Base-by-base conservation (phyloP, 2,329 filamentous ascomycete species). In the Pseudogymnoascus sp. region DNA sequence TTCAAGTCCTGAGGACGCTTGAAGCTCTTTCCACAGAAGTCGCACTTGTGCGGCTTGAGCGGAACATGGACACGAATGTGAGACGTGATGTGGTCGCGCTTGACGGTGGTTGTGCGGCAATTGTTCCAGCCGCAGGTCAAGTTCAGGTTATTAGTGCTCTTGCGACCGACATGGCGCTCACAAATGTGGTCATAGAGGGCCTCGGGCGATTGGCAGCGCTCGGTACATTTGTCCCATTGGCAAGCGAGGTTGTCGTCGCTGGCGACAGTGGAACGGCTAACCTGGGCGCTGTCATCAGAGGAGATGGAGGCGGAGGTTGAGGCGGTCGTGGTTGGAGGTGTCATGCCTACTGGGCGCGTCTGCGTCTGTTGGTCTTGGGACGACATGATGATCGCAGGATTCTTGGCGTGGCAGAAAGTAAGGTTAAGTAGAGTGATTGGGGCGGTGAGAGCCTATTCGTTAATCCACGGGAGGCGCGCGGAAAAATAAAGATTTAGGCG, bases 41-140 rank as follows among this genome's bases (percentile, higher is more conserved):
- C 93, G 77, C 95, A 99, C 79, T 97, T 97, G 81, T 99, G 95
- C 69, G 95, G 95, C 83, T 99, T 99, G 66, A 99, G 81, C 0
- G 95, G 95, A n/a, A 99, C 93, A 76, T 99, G 95, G 62, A 97
- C 95, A 68, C 95, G 91, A 71, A 99, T 97, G 78, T 99, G 95
- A 61, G 95, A 97, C 61, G 95, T 99, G 77, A 99, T 99, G 79
- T 99, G 95, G 73, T 97, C 95, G 72, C 95, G 91, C 83, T 99
- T 97, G 75, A 97, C 93, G 1, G 93, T 97, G 59, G 93, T 97
- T 21, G 93, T 97, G 67, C 92, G 87, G 80, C 95, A 99, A 68
- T 88, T 89, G 71, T 93, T 95, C 95, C 95, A 99, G 75, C 96
- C 91, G 79, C 95, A 99, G 63, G 92, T 97, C 75, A 99, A 78